A percentile compares a stretch with the other conserved stretches of the same genome.
phyloP scores from a whole-genome alignment of 2,329 filamentous ascomycete species.

The Neocatenulostroma microsporum region DNA sequence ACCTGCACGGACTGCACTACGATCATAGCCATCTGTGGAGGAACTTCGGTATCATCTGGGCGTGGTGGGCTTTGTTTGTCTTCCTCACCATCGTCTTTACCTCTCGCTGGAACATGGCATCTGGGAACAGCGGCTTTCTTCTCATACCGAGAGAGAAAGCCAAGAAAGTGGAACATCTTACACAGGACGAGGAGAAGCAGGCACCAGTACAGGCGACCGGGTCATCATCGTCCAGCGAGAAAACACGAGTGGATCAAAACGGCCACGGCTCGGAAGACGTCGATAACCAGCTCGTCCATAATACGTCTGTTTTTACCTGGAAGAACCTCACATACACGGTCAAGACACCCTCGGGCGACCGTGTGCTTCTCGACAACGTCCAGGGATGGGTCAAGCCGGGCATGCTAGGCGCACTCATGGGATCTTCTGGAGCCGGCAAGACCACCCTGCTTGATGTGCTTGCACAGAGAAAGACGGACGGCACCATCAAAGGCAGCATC shows the following conservation, averaged over 20 bases:
- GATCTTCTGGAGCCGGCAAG: conserved; percentile 56
- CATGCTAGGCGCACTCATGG: conserved; percentile 72
- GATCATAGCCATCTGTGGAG: conserved; percentile 36
- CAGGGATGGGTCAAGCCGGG: conserved; percentile 70
- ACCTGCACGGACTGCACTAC: conserved; percentile 48
- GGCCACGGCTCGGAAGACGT: conserved; percentile 9
- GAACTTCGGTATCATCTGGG: conserved; percentile 62
- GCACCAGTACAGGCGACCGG: too few species aligned
- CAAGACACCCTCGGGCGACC: conserved; percentile 37
- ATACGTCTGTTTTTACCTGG: conserved; percentile 72
- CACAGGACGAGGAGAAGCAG: conserved; percentile 13
- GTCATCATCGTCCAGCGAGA: neutral
- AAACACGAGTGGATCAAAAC: conserved; percentile 3
- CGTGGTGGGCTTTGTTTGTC: conserved; percentile 55
- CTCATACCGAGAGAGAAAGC: conserved; percentile 56
- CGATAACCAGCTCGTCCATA: conserved; percentile 47
- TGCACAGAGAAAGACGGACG: conserved; percentile 40
- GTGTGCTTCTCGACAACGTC: conserved; percentile 50
- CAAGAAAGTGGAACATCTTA: conserved; percentile 28
- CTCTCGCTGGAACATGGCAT: conserved; percentile 46
- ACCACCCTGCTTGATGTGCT: conserved; percentile 34
- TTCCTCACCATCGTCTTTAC: conserved; percentile 53
- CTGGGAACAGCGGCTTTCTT: conserved; percentile 31
- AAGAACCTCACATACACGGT: conserved; percentile 76
- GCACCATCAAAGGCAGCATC: conserved; percentile 39